Evolutionary conservation across 2,329 filamentous ascomycete genomes (phyloP), one percentile per base, ranked within the genome.

Genomic region (Hymenoscyphus salicellus): DNA sequence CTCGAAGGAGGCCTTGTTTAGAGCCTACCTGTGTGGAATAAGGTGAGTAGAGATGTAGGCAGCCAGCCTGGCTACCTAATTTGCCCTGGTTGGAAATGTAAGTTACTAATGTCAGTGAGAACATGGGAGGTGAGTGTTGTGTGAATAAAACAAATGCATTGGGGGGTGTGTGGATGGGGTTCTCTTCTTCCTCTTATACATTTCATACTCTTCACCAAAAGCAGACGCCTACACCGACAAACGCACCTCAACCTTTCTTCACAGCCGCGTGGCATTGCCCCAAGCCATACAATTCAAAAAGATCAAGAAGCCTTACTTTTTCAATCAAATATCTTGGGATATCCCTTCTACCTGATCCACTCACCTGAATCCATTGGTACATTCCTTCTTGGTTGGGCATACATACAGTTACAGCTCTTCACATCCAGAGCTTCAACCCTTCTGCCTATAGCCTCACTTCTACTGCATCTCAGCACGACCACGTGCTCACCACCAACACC

Each of bases 401-500:
- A 61, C 59, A 38, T 61, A 61, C 59, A 52, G 41, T 43, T 20
- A 20, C 23, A 46, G 16, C 33, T 20, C 23, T 11, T 28, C 36
- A 46, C 23, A 43, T 46, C 58, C 58, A 43, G 6, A n/a, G 17
- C 16, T 38, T 28, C 20, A 20, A 49, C 43, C 41, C 38, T 36
- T 49, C 58, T 28, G 28, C n/a, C 58, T 49, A 26, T 33, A 55
- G 32, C 46, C 46, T 52, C 46, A 52, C 46, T 23, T 52, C 46
- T 28, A 33, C 55, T 55, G 61, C 61, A 55, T 58, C 16, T n/a
- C 58, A 49, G 38, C 14, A 43, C n/a, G 10, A 59, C 14, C 49
- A 56, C 62, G 60, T 58, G 58, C 32, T 23, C 38, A 56, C 55
- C 63, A 61, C 56, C 62, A 66, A 2, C 65, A 68, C 63, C 23